Base-by-base conservation (phyloP, 768 basidiomycete species). In the Gautieria morchelliformis region DNA sequence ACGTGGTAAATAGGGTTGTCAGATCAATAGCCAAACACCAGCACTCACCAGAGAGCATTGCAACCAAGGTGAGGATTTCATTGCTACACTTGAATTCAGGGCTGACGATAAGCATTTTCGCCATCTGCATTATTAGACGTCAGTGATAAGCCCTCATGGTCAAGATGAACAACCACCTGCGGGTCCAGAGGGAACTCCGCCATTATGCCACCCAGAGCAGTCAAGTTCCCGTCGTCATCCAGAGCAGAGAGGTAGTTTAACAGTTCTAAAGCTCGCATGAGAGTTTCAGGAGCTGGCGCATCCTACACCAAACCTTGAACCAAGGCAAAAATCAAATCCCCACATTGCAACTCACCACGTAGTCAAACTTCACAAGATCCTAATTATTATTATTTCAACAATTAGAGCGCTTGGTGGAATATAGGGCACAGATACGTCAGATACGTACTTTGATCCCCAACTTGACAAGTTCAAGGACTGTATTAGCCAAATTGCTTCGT, bases 151-250 rank as follows among this genome's bases (percentile, higher is more conserved):
- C 14, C 19, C 7, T 17, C 37, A 32, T 50, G 12, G 35, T n/a
- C 49, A 4, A 2, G 6, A n/a, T 24, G 14, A 17, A n/a, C 14
- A 3, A 45, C 76, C 40, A 88, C 89, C 77, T 94, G 94, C 41
- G 95, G 96, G 69, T 98, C 96, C n/a, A 99, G 78, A 12, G 95
- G 96, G 76, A 98, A 98, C 63, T 97, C 93, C 0, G 96, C 95
- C 95, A 98, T 97, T 59, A 92, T 86, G 39, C 72, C 75, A 4
- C 96, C 96, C 8, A 98, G 73, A 0, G 83, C 71, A 0, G 96
- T 98, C 58, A 99, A 69, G 52, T 91, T 83, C 11, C 96, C 94
- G 3, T 96, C 93, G 63, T 97, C 93, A 65, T 98, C 93, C 59
- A 99, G 74, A 1, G 94, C 95, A 6, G 87, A 83, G 45, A 98